Evolutionary conservation across 2,329 filamentous ascomycete genomes (phyloP).

Genomic region (Orbilia quercus): DNA sequence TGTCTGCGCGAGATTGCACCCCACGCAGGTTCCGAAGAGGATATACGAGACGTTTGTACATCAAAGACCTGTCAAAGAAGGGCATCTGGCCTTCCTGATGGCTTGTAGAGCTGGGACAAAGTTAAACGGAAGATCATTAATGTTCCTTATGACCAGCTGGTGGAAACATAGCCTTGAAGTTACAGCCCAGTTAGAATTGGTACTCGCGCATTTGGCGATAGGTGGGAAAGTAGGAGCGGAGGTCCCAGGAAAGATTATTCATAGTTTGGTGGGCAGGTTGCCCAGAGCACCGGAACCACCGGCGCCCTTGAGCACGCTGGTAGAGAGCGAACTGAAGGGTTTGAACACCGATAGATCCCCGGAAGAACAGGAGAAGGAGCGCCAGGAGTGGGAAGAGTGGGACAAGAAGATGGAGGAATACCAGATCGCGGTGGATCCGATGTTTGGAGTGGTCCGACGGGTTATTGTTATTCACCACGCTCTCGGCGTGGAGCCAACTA

Average conservation of each 20-base stretch:
- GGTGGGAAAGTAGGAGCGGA: constrained; percentile 58
- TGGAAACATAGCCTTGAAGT: constrained; percentile 60
- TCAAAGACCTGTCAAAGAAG: constrained; percentile 66
- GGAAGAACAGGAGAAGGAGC: constrained; percentile 27
- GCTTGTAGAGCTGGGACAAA: constrained; percentile 66
- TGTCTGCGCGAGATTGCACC: constrained; percentile 66
- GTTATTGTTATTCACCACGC: constrained; percentile 60
- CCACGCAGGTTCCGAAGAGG: constrained; percentile 63
- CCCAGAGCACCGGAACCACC: constrained; percentile 61
- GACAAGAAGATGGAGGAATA: constrained; percentile 39
- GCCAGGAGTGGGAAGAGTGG: constrained; percentile 38
- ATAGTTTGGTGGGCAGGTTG: constrained; percentile 63
- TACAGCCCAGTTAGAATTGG: constrained; percentile 22
- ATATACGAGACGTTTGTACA: constrained; percentile 66
- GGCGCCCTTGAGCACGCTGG: constrained; percentile 13
- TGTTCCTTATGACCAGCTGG: constrained; percentile 29
- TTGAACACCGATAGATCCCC: neutral
- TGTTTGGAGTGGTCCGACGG: constrained; percentile 60
- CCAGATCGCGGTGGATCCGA: constrained; percentile 32
- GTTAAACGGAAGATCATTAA: constrained; percentile 60
- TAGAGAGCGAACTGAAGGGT: constrained; percentile 6
- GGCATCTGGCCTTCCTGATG: constrained; percentile 66
- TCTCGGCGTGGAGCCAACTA: constrained; percentile 59
- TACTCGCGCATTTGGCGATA: constrained; percentile 50
- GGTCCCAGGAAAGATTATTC: constrained; percentile 64